Evolutionary conservation across 306 rosid genomes (phyloP), one percentile per base, ranked within the genome.

Genomic region (Dryas octopetala): DNA sequence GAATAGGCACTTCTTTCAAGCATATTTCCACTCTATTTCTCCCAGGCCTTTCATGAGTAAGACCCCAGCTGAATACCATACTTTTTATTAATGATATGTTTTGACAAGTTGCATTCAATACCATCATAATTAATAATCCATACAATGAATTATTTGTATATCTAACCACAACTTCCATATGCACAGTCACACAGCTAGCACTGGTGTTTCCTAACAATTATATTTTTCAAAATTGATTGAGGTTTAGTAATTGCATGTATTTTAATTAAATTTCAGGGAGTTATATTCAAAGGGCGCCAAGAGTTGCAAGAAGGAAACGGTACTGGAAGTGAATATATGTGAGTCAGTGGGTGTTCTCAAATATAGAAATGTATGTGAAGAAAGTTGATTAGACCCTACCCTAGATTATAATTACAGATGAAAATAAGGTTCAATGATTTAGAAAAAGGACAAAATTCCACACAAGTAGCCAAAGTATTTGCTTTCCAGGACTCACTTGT

Each of bases 1-100:
- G 87, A 91, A 95, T 73, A 78, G 67, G 62, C 84, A 90, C 79
- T 91, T 95, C 87, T 95, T 95, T 68, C 85, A 83, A 54, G 87
- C 95, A 74, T 95, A 91, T 73, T 86, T 83, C 75, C 88, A 89
- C 57, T 69, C 88, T 53, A 76, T 84, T 51, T 44, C 84, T 75
- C 89, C 83, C 5, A 84, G 84, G 63, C 84, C 88, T 54, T 68
- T 73, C 55, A 46, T 60, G 60, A 79, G 91, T 93, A 90, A 79
- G 87, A 62, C 59, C 61, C 66, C 53, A 67, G 43, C 65, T 66
- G 19, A 70, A 54, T 32, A 32, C 68, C 41, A 8, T 41, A 63
- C 68, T 63, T 41, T 41, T 63, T 62, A 2, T 14, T 41, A 32
- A 32, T 32, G 38, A 32, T 32, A 32, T 32, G 15, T 32, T 62